Evolutionary conservation across 2,329 filamentous ascomycete genomes (phyloP), one percentile per base, ranked within the genome.

Genomic region (Sphaceloma murrayae): DNA sequence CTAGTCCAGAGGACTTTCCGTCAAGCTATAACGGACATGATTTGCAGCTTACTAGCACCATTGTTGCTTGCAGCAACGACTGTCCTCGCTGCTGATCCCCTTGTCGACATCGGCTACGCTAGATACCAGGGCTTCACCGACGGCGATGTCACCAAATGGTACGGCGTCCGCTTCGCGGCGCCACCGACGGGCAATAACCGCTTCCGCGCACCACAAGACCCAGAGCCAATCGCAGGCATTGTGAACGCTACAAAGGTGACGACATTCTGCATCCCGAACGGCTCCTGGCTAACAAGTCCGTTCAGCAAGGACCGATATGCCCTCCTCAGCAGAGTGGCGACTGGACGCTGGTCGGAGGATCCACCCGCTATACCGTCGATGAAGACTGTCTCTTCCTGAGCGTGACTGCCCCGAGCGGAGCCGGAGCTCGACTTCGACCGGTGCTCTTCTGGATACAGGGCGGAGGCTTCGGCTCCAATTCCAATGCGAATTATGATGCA

Each of bases 381-480:
- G 69, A 73, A 50, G 63, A 72, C 49, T 73, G 69, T 47, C 56
- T 72, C 2, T 68, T 67, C 46, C 45, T 73, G 43, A 70, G 71
- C 47, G 68, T 73, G 7, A 64, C 69, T 46, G 67, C 69, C 1
- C 62, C 65, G 4, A 66, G 59, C 26, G 54, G 67, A 10, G 65
- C 66, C 4, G 67, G 62, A 30, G 52, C 72, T 4, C 61, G 64
- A 21, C 66, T 72, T 4, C 61, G 64, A 21, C 66, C 70, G 0
- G 70, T 74, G 0, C 57, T 71, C 33, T 67, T 73, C 47, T 71
- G 66, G 58, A 72, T 73, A 13, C 67, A 73, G 39, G 75, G 75
- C 2, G 75, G 75, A 17, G 75, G 70, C 4, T 77, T 77, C 48
- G 74, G 75, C 1, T 62, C 54, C 43, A 64, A 56, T 3, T 53